Base-by-base conservation (phyloP, 306 rosid genomes). In the Dalbergia cultrata region DNA sequence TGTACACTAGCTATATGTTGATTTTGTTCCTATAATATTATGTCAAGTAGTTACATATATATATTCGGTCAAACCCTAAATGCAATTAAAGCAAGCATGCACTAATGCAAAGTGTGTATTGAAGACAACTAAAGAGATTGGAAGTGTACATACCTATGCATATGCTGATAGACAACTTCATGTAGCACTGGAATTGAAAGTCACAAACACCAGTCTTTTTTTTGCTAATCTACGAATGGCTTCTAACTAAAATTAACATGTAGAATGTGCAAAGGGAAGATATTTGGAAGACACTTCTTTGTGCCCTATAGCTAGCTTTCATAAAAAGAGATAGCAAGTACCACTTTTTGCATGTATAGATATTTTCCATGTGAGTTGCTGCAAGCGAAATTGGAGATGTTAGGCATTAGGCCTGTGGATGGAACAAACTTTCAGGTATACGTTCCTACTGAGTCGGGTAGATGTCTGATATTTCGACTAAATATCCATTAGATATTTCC, bases 371-470 rank as follows among this genome's bases (percentile, higher is more conserved):
- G 94, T 89, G 94, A 85, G 87, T 13, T 89, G 91, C 86, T 82
- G 76, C 79, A 77, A 66, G 67, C 79, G 80, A 76, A 86, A 80
- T 85, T 77, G 83, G 81, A 68, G 80, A 74, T 80, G 94, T 89
- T 92, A 88, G 97, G 97, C 82, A 35, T 75, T 54, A n/a, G 87
- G 84, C 80, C 82, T 17, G 79, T 87, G 89, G 83, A 76, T 76
- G 83, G 93, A 90, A 88, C 94, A 78, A 88, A 90, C 84, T 74
- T 89, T 91, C 91, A 45, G 97, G 92, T 90, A 88, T 82, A 88
- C 83, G 87, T 88, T 88, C 79, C 75, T 74, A 45, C 69, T 78
- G 62, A 87, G 75, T 85, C 79, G 18, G 97, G 92, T 81, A 85
- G 19, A 88, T 87, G 93, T 94, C 93, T 26, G 31, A 26, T 26